These are phyloP conservation scores for Cladosporium sp. DNA, from an alignment of 2,329 filamentous ascomycete species.

Conservation along the genomic window DNA sequence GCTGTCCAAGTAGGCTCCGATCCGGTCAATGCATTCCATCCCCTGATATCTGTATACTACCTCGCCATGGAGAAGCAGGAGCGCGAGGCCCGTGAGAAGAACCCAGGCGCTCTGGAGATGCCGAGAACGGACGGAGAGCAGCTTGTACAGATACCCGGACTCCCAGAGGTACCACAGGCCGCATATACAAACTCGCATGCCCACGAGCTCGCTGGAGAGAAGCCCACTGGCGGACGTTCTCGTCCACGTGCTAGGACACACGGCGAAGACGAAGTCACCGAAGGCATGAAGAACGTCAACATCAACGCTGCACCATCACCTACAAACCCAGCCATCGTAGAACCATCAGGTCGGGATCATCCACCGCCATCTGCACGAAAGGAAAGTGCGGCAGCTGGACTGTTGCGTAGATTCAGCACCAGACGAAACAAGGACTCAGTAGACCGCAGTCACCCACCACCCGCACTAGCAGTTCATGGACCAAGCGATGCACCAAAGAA, in stretches of 20 bases:
- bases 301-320: constrained; percentile 50
- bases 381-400: constrained; percentile 78
- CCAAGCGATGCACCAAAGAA: constrained; percentile 72
- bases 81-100: constrained; percentile 61
- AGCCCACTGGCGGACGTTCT: constrained; percentile 75
- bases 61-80: constrained; percentile 93
- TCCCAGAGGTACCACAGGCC: constrained; percentile 69
- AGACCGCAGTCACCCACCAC: constrained; percentile 62
- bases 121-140: constrained; percentile 55
- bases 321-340: constrained; percentile 40
- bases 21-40: constrained; percentile 88
- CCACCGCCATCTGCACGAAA: constrained; percentile 60
- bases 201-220: constrained; percentile 88
- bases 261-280: constrained; percentile 84
- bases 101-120: constrained; percentile 56
- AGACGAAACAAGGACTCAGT: constrained; percentile 64
- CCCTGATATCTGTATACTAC: constrained; percentile 90
- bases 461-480: constrained; percentile 75
- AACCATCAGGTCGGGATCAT: constrained; percentile 32
- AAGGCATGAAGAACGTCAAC: constrained; percentile 65
- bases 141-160: constrained; percentile 64
- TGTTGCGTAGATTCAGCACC: constrained; percentile 88
- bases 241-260: constrained; percentile 86
- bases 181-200: constrained; percentile 82
- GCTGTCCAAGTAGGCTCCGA: constrained; percentile 77